Percentiles rank a stretch among this genome's conserved stretches.
Evolutionary conservation across 2,329 filamentous ascomycete genomes (phyloP).

Genomic region (Ustilaginoidea virens): DNA sequence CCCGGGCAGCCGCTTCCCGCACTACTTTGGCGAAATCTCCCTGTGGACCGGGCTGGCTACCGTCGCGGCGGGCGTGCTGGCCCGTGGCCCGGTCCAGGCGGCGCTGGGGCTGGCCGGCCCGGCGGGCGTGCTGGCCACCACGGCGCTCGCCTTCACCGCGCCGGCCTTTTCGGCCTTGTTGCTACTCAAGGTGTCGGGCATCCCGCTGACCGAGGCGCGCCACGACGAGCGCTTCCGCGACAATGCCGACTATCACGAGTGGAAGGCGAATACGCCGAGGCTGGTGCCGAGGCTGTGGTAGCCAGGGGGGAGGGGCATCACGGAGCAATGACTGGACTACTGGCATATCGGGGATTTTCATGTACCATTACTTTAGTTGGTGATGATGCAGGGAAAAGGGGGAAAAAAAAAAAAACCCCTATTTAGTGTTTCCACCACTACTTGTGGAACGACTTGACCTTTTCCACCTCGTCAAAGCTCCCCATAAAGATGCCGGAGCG

Average conservation of each 20-base stretch:
- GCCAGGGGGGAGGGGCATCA: too few relatives aligned
- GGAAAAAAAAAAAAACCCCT: too few relatives aligned
- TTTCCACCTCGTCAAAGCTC: constrained; percentile 87
- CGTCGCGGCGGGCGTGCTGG: constrained; percentile 38
- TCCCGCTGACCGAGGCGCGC: constrained; percentile 52
- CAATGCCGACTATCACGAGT: constrained; percentile 49
- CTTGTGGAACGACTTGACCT: constrained; percentile 71
- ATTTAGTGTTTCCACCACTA: too few relatives aligned
- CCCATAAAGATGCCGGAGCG: constrained; percentile 92
- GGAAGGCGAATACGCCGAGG: constrained; percentile 51
- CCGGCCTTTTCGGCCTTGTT: constrained; percentile 50
- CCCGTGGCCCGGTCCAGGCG: constrained; percentile 34
- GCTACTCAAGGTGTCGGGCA: constrained; percentile 45
- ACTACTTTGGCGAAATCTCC: constrained; percentile 58
- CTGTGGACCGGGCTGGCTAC: constrained; percentile 55
- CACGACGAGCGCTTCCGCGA: constrained; percentile 51
- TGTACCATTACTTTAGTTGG: too few relatives aligned
- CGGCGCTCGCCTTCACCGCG: constrained; percentile 36
- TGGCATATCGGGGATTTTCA: too few relatives aligned
- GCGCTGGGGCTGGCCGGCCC: constrained; percentile 39
- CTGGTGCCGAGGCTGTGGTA: constrained; percentile 44
- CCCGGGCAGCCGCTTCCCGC: constrained; percentile 37
- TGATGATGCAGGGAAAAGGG: too few relatives aligned
- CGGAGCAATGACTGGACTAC: too few relatives aligned
- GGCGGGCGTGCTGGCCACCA: constrained; percentile 13